phyloP scores from a whole-genome alignment of 352 stramenopile species.

The Phytophthora pini region DNA sequence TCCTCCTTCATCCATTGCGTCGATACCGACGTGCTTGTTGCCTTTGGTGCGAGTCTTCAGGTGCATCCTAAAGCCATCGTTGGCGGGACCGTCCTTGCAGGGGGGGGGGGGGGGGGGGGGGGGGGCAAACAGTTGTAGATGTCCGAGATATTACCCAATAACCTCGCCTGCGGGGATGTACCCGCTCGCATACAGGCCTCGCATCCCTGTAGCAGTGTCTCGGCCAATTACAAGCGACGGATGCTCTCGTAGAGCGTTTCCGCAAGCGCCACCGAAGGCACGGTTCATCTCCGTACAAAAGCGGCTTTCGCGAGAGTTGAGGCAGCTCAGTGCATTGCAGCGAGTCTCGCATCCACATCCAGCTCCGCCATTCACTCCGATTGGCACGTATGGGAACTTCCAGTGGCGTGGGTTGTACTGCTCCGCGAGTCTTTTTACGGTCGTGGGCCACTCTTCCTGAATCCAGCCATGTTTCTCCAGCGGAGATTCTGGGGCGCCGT shows the following conservation, averaged over 20 bases:
- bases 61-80: neutral
- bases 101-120: neutral
- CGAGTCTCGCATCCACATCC: neutral
- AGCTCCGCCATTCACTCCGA: too few species aligned
- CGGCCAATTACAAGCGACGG: neutral
- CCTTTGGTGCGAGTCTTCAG: neutral
- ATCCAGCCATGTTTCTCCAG: too few species aligned
- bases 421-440: too few species aligned
- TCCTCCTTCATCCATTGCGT: neutral
- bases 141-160: neutral
- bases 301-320: neutral
- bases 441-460: too few species aligned
- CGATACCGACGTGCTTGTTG: constrained; percentile 1
- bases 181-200: neutral
- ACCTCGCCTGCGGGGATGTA: neutral
- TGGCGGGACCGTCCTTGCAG: neutral
- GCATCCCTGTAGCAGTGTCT: neutral
- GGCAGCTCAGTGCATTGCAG: neutral
- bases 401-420: too few species aligned
- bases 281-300: neutral
- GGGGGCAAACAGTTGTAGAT: neutral
- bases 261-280: neutral
- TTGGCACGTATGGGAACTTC: too few species aligned
- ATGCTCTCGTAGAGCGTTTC: neutral
- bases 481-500: too few species aligned